Evolutionary conservation across 2,329 filamentous ascomycete genomes (phyloP).

Genomic region (Leptographium lundbergii): DNA sequence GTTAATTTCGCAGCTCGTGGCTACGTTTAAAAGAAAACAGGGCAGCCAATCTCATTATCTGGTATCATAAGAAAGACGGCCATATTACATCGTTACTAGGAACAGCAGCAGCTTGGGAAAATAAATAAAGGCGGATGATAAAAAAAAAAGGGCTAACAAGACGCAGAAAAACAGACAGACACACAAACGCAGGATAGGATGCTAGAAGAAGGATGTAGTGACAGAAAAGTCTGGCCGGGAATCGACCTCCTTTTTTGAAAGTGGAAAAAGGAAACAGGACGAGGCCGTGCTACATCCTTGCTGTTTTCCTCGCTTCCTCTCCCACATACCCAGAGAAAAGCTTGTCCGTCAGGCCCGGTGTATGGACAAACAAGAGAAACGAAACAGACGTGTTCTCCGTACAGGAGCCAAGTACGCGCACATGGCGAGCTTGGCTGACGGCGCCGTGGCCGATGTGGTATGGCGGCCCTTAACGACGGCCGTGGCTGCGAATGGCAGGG

Average conservation of each 20-base stretch:
- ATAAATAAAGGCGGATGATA: constrained; percentile 4
- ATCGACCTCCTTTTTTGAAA: background rate
- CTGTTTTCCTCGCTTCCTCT: background rate
- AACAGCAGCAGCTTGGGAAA: constrained; percentile 18
- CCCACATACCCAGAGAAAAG: background rate
- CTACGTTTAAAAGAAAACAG: constrained; percentile 10
- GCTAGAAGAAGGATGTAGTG: constrained; percentile 1
- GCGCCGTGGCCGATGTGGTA: background rate
- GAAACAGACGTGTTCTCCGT: background rate
- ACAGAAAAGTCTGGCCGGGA: background rate
- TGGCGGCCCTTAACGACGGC: constrained; percentile 56
- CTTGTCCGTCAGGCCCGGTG: background rate
- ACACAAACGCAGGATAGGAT: background rate
- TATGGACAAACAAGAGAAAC: background rate
- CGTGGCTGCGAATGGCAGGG: constrained; percentile 78
- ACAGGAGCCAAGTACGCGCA: background rate
- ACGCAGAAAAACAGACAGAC: background rate
- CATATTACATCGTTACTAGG: constrained; percentile 36
- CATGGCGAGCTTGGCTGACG: background rate
- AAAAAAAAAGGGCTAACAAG: constrained; percentile 8
- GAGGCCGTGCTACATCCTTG: background rate
- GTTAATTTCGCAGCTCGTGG: background rate
- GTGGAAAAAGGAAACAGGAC: background rate
- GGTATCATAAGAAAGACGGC: constrained; percentile 36
- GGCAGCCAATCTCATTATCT: constrained; percentile 27